Evolutionary conservation across 768 basidiomycete genomes (phyloP), one percentile per base, ranked within the genome.

Genomic region (Suillus cothurnatus): DNA sequence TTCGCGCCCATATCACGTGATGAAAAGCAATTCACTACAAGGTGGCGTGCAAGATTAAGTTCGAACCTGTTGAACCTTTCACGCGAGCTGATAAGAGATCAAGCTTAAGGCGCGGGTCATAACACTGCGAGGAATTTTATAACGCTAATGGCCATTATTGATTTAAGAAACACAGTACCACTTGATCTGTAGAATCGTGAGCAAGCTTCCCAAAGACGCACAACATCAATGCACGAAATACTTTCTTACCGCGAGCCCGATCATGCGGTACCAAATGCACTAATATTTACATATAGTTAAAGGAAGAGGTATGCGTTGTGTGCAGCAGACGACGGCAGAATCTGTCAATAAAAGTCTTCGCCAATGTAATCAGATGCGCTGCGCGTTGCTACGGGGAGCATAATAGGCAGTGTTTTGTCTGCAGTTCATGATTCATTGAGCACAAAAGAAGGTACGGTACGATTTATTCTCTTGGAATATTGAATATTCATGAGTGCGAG

Each of bases 381-480:
- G 21, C 19, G 31, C 53, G 8, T 55, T 21, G 31, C 19, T 32
- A 32, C 6, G 53, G 19, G 31, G 32, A n/a, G 53, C 31, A 55
- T 55, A 32, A 55, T 34, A 55, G 21, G 31, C 53, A 59, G 58
- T 19, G 19, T 59, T 59, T 59, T 59, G 15, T 38, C 57, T 38
- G 57, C 17, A 39, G 45, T 65, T 47, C 63, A 76, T 66, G 43
- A 63, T 66, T 73, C 68, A 59, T 75, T 68, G 63, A 70, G 73
- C 75, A 69, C 66, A 67, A 57, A 61, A 61, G 53, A 39, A 74
- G 52, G 73, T 76, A 76, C 77, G 67, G 28, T 76, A 75, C 65
- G 76, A 71, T 67, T 77, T 75, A 72, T 63, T 74, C 69, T 64
- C 71, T 69, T 67, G 53, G 62, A 64, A 68, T 70, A 67, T 66